Conservation (phyloP, 2,329 filamentous ascomycete species). For the Aspergillus glaucus region DNA sequence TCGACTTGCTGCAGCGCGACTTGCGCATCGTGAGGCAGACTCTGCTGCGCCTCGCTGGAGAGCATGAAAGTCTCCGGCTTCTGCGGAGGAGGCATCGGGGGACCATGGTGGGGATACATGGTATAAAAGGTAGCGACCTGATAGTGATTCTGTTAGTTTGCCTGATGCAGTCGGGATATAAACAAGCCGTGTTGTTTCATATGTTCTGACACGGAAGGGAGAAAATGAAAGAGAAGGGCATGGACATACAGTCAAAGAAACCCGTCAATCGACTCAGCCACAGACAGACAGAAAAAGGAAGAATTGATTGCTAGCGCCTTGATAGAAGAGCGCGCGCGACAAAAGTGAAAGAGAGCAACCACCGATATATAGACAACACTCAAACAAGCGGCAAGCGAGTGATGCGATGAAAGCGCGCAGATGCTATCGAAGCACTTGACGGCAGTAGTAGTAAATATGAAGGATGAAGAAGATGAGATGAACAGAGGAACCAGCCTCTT, state of each 20-base stretch:
- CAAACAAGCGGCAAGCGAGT: constrained; percentile 4
- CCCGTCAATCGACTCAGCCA: constrained; percentile 6
- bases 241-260: constrained; percentile 11
- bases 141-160: neutral
- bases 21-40: constrained; percentile 90
- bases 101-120: constrained; percentile 75
- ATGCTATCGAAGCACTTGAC: constrained; percentile 15
- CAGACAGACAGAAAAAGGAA: constrained; percentile 4
- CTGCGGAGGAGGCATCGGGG: constrained; percentile 82
- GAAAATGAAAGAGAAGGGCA: constrained; percentile 2
- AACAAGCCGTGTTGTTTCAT: neutral
- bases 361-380: constrained; percentile 1
- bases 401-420: constrained; percentile 8
- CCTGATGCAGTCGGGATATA: neutral
- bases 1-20: constrained; percentile 97
- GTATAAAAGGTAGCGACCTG: constrained; percentile 7
- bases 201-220: neutral
- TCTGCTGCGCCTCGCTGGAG: constrained; percentile 93
- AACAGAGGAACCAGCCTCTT: constrained; percentile 34
- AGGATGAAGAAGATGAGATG: neutral
- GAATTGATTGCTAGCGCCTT: constrained; percentile 2
- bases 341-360: neutral
- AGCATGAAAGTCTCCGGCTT: constrained; percentile 99
- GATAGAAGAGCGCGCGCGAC: neutral
- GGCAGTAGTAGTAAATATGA: too few relatives aligned